Base-by-base conservation (phyloP, 2,329 filamentous ascomycete species). In the Tolypocladium tropicale region DNA sequence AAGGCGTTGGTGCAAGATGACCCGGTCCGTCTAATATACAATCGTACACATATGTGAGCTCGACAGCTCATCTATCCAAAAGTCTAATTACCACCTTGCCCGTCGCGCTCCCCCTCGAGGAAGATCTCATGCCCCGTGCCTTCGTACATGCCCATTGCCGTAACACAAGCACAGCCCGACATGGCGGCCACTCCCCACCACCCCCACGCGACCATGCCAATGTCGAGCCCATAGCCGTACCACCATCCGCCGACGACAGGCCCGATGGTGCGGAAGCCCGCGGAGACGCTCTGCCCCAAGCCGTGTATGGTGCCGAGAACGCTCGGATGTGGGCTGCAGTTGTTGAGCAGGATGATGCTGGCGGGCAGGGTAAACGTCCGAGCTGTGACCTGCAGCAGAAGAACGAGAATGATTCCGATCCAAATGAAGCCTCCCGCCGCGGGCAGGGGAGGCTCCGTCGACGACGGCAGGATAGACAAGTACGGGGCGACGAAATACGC, bases 401-500 rank as follows among this genome's bases (percentile, higher is more conserved):
- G 73, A 1, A 90, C 81, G 4, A 75, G 69, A 0, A 78, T 76
- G 21, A 91, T 84, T 2, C 82, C 79, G 0, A 79, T 62, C 88
- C 88, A 91, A 39, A 91, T 75, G 48, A 73, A 70, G 10, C 76
- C 53, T 0, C 84, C 84, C 1, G 77, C 76, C 52, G 81, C 80
- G 36, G 72, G 66, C 9, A 74, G 74, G 1, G 83, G 70, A 1
- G 75, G 69, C 1, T 73, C 65, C 54, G 78, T 65, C 46, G 73
- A 58, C 34, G 80, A 81, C 0, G 85, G 88, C 1, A 91, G 75
- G 32, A 91, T 69, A 1, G 87, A 80, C 11, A 93, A 77, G 65
- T 85, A 91, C 0, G 89, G 89, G 37, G 86, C 79, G 11, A 87
- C 65, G 10, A 83, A 73, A 68, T 93, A 93, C 0, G 85, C 80